Evolutionary conservation across 176 grass and related monocot genomes (phyloP), one percentile per base, ranked within the genome.

Genomic region (Musa itinerans): DNA sequence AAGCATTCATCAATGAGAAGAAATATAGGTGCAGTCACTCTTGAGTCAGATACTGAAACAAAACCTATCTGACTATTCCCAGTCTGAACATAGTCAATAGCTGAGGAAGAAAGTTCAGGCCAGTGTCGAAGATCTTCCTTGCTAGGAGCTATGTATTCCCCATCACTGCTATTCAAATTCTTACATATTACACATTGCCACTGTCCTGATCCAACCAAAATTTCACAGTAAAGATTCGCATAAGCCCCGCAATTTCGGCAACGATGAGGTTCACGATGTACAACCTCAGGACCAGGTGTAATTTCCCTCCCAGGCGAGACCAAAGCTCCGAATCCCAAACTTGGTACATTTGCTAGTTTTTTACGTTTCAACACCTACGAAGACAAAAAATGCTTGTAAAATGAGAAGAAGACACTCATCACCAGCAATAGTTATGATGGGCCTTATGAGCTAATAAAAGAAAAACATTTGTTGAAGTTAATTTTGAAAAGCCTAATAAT

Each of bases 101-200:
- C 78, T 2, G 83, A 86, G 29, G 73, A 89, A 1, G 66, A 43
- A 5, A 99, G 81, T 78, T 99, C 95, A 1, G 88, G 88, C 86
- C 88, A 94, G 27, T 88, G 86, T 55, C 83, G 78, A 72, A 99
- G 79, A 51, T 91, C 86, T 58, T 91, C 84, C 91, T 89, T 91
- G 53, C 84, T 91, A 69, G 88, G 83, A 83, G 86, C 90, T 65
- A 89, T 76, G 1, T 91, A 99, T 79, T 92, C 86, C 21, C 90
- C 95, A 68, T 94, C 88, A 11, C 95, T 99, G 78, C 80, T 79
- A 8, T 94, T 99, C 55, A 82, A 55, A 72, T 86, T 91, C 82
- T 91, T 89, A 81, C 95, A 99, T 57, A 99, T 85, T 55, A 87
- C 86, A 62, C 95, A 99, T 54, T 99, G 88, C 95, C 95, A 99